Base-by-base conservation (phyloP, 345 rosid genomes). In the Moricandia moricandioides region DNA sequence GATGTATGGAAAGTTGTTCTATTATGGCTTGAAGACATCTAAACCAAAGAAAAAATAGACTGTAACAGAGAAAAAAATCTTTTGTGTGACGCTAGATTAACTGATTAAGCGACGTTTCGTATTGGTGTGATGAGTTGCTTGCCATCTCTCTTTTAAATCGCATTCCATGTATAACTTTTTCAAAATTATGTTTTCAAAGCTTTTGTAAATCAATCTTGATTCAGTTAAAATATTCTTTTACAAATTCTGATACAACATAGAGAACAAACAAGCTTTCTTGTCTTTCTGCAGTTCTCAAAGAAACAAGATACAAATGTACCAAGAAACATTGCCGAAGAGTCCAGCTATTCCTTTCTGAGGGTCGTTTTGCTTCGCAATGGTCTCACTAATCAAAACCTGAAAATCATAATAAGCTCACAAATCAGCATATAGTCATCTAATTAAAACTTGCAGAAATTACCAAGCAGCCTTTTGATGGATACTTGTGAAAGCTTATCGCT, bases 361-460 rank as follows among this genome's bases (percentile, higher is more conserved):
- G 65, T 92, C 93, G 35, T 73, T 83, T 74, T 95, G 97, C 74
- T 88, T 92, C 78, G 90, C 97, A 12, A 95, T 78, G 0, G 97
- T 92, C 70, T 95, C 99, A 11, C 99, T 96, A 65, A 95, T 97
- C 85, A 95, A 82, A 52, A 90, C 93, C 99, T 95, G 84, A 58
- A 35, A 27, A 37, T 34, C 8, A 34, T 8, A 34, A 34, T 7
- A 34, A 34, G 8, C 39, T 34, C 55, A 37, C 37, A 43, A 43
- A 7, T 67, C 31, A 67, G 67, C 2, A 24, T 58, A 31, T 21
- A 27, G 33, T 73, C 14, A 17, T 64, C 31, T 64, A 54, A 39
- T n/a, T n/a, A n/a, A n/a, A n/a, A n/a, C n/a, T n/a, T n/a, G n/a
- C n/a, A n/a, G n/a, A n/a, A n/a, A n/a, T n/a, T n/a, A n/a, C n/a